These are phyloP conservation scores for Hypoxylon intermedium DNA, from an alignment of 495 filamentous ascomycete genomes.

Conservation along the genomic window DNA sequence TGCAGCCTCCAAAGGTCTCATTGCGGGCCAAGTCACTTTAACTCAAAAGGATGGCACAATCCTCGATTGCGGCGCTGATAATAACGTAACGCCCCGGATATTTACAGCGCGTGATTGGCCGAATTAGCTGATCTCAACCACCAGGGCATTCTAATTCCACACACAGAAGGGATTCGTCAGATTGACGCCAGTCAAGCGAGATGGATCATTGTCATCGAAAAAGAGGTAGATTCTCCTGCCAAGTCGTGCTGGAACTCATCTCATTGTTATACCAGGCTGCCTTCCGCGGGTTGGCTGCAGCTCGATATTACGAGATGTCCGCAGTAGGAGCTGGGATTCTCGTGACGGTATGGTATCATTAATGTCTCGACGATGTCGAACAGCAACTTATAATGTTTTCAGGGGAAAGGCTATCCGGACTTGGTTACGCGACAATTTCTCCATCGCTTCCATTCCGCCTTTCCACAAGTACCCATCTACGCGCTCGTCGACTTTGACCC, in stretches of 20 bases:
- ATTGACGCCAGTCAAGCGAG: conserved; percentile 61
- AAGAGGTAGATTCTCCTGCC: conserved; percentile 69
- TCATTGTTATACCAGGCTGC: conserved; percentile 64
- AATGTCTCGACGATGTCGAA: conserved; percentile 32
- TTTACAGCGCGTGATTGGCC: neutral
- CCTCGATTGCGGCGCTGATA: conserved; percentile 42
- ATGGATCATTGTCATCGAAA: conserved; percentile 90
- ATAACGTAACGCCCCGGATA: conserved; percentile 27
- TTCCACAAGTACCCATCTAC: conserved; percentile 60
- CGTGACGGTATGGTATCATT: conserved; percentile 63
- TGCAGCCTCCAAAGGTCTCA: conserved; percentile 66
- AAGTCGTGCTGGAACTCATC: neutral
- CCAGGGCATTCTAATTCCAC: conserved; percentile 74
- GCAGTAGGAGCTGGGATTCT: conserved; percentile 66
- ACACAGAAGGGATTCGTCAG: conserved; percentile 56
- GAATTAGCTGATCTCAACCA: neutral
- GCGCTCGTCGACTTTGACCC: conserved; percentile 86
- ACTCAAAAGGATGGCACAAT: conserved; percentile 34
- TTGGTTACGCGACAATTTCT: conserved; percentile 78
- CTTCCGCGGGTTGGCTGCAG: conserved; percentile 72
- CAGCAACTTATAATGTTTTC: conserved; percentile 41
- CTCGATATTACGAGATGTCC: conserved; percentile 59
- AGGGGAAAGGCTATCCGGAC: conserved; percentile 95
- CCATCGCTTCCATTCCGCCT: conserved; percentile 46
- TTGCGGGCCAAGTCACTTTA: conserved; percentile 43